Conservation (phyloP, 78 protist species). For the Emiliania huxleyi region DNA sequence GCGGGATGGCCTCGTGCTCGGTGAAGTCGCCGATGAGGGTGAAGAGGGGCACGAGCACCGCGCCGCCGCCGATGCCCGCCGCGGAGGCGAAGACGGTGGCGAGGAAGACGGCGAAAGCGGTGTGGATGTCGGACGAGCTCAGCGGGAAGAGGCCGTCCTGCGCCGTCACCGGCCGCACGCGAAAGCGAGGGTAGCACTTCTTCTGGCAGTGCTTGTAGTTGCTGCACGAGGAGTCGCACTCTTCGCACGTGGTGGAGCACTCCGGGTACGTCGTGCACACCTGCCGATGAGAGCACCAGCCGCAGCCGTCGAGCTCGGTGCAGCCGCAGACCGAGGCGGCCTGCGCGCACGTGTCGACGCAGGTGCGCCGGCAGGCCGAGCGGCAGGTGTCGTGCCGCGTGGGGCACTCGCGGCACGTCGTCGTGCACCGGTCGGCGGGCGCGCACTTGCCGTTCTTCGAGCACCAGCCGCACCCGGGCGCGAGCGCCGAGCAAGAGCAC, state of each 20-base stretch:
- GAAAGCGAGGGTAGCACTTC: neutral
- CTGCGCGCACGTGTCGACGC: conserved; percentile 4
- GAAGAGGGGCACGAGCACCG: conserved; percentile 27
- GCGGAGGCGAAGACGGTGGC: conserved; percentile 3
- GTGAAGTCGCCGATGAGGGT: neutral
- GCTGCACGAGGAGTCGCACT: neutral
- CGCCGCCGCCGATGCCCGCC: conserved; percentile 31
- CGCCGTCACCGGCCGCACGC: neutral
- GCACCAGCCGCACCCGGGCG: conserved; percentile 18
- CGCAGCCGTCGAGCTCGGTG: conserved; percentile 20
- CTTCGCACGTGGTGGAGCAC: conserved; percentile 29
- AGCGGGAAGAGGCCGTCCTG: neutral
- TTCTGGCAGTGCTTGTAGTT: neutral
- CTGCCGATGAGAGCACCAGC: neutral
- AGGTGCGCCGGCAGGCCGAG: neutral
- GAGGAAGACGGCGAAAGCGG: neutral
- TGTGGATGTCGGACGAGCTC: neutral
- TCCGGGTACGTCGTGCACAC: neutral
- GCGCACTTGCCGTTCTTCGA: neutral
- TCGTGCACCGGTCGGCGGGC: neutral
- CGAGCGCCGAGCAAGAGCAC: neutral
- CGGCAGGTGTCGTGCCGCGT: neutral
- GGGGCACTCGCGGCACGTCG: conserved; percentile 12
- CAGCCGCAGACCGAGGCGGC: neutral
- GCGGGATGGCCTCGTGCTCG: conserved; percentile 30